Conservation (phyloP, 2,329 filamentous ascomycete genomes). For the Botrytis tulipae region DNA sequence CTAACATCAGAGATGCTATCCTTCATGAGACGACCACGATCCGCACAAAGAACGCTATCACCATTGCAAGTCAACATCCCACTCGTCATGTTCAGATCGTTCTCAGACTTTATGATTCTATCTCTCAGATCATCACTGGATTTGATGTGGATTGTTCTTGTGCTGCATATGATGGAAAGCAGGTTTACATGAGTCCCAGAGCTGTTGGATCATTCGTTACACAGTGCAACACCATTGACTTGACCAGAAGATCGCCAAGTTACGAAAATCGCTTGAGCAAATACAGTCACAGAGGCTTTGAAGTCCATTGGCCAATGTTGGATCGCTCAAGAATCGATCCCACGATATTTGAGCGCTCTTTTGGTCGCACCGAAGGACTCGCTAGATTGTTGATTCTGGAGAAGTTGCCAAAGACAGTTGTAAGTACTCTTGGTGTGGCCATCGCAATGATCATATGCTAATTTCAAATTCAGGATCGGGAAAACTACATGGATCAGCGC, state of each 20-base stretch:
- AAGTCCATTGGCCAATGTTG: conserved; percentile 75
- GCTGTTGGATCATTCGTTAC: conserved; percentile 78
- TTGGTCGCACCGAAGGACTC: conserved; percentile 71
- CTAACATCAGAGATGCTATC: conserved; percentile 70
- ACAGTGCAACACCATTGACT: conserved; percentile 77
- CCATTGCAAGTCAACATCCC: conserved; percentile 80
- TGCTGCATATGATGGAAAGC: conserved; percentile 74
- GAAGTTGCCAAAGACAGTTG: conserved; percentile 63
- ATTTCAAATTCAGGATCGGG: conserved; percentile 50
- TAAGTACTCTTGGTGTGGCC: neutral
- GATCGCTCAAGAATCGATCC: conserved; percentile 77
- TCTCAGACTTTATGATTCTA: conserved; percentile 77
- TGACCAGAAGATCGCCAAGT: conserved; percentile 76
- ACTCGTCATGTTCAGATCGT: conserved; percentile 83
- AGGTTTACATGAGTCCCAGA: conserved; percentile 76
- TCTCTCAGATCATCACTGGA: conserved; percentile 81
- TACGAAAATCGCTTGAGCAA: conserved; percentile 87
- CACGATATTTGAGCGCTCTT: conserved; percentile 82
- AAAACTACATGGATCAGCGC: conserved; percentile 68
- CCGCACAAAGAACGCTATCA: conserved; percentile 83
- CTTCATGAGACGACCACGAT: conserved; percentile 81
- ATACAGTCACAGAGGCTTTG: conserved; percentile 80
- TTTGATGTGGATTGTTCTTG: conserved; percentile 88
- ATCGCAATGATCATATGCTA: neutral
- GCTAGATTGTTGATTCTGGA: conserved; percentile 79